Conservation (phyloP, 805 yeast species). For the Kuraishia borneana region DNA sequence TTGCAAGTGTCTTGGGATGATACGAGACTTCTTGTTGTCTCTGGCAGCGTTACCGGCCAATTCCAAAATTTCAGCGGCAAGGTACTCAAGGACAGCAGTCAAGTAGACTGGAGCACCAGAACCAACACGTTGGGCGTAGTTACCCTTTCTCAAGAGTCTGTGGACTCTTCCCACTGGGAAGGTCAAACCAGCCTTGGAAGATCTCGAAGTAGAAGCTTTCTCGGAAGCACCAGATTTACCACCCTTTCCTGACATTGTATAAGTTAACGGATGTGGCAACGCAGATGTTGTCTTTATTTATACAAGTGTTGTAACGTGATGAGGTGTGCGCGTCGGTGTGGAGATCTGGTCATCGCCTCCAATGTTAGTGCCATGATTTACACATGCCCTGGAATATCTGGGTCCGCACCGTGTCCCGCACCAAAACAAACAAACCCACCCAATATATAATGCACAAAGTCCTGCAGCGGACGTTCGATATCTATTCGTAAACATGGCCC, state of each 20-base stretch:
- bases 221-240: constrained; percentile 93
- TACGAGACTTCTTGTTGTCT: constrained; percentile 97
- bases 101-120: constrained; percentile 98
- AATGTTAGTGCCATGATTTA: too few relatives aligned
- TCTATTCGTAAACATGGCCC: constrained; percentile 39
- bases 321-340: too few relatives aligned
- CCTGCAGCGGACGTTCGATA: too few relatives aligned
- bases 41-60: constrained; percentile 98
- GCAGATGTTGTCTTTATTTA: too few relatives aligned
- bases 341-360: too few relatives aligned
- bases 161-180: constrained; percentile 99
- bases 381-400: too few relatives aligned
- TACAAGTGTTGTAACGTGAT: too few relatives aligned
- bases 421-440: too few relatives aligned
- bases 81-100: constrained; percentile 93
- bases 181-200: constrained; percentile 96
- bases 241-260: constrained; percentile 59
- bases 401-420: too few relatives aligned
- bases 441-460: too few relatives aligned
- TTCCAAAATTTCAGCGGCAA: constrained; percentile 96
- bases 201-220: constrained; percentile 95
- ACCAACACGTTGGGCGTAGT: constrained; percentile 98
- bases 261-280: too few relatives aligned
- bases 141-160: constrained; percentile 92
- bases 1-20: constrained; percentile 96